Conservation (phyloP, 2,329 filamentous ascomycete species). For the Alternaria postmessia region DNA sequence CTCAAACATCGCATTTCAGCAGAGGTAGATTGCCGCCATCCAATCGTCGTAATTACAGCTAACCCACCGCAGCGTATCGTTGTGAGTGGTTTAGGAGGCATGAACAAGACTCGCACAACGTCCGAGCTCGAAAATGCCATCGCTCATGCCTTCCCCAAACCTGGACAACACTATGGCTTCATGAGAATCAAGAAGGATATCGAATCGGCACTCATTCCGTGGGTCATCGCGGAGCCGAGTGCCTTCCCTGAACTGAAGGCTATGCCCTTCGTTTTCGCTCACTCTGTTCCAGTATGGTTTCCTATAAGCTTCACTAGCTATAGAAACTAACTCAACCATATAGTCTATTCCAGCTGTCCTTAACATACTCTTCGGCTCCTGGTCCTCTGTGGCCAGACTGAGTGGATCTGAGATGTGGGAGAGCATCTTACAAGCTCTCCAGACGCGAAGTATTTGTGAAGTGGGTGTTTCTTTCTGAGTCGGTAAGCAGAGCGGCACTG, state of each 20-base stretch:
- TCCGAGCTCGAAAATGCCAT: background rate
- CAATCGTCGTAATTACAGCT: background rate
- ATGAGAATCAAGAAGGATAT: slow-evolving; percentile 8
- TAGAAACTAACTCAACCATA: background rate
- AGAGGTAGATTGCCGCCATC: background rate
- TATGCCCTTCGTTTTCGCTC: slow-evolving; percentile 20
- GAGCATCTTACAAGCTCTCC: background rate
- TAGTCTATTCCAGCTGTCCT: background rate
- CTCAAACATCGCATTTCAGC: background rate
- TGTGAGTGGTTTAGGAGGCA: background rate
- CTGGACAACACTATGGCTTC: background rate
- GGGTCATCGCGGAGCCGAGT: slow-evolving; percentile 17
- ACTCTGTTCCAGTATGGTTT: slow-evolving; percentile 21
- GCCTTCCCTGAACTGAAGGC: slow-evolving; percentile 10
- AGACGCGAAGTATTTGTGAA: background rate
- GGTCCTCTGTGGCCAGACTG: background rate
- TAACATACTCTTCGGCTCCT: slow-evolving; percentile 2
- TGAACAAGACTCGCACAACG: background rate
- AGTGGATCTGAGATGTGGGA: background rate
- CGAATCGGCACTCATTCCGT: slow-evolving; percentile 16
- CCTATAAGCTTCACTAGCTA: no score
- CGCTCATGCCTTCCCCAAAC: background rate
- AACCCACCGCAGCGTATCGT: background rate
- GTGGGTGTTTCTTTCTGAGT: background rate
- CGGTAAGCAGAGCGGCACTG: background rate